Base-by-base conservation (phyloP, 495 filamentous ascomycete genomes). In the Xanthoparmelia taractica region DNA sequence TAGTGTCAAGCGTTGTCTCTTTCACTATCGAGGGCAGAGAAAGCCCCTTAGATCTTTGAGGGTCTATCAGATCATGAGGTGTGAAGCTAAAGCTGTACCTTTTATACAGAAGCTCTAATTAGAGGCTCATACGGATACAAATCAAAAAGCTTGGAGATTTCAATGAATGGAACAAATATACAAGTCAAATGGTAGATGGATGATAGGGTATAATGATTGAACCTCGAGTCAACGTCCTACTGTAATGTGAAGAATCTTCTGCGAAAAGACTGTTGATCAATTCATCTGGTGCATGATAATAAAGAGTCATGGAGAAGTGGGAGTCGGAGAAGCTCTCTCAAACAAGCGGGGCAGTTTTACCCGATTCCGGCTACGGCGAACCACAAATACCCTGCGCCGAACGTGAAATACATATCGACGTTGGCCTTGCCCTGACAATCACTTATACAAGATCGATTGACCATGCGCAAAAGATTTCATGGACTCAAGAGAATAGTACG, bases 401-500 rank as follows among this genome's bases (percentile, higher is more conserved):
- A 57, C 6, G 20, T 3, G 2, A 43, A 20, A 40, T 40, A 3
- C 18, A 45, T 34, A 57, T 41, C 45, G 50, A 6, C 23, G 4
- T 56, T 20, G 25, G 34, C 34, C 5, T 18, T n/a, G 43, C 29
- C n/a, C 20, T 34, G 48, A 65, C 40, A 18, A 40, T 20, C 38
- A 31, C 36, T 34, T 5, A n/a, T 50, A 50, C 25, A 23, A 63
- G 25, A 60, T 64, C 29, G 62, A 63, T 61, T 67, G 70, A 74
- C 58, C 59, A 84, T 82, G 82, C 77, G 80, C 64, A 82, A 79
- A 65, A 81, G 80, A 69, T 86, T 81, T 70, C 84, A 89, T 67
- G 78, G 80, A 63, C 79, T 91, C 52, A 87, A 84, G 72, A 77
- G 78, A 66, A 73, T 79, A 37, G 86, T 88, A 77, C 63, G 82